Base-by-base conservation (phyloP, 371 early-diverging fungal species). In the Mucor velutinosus region DNA sequence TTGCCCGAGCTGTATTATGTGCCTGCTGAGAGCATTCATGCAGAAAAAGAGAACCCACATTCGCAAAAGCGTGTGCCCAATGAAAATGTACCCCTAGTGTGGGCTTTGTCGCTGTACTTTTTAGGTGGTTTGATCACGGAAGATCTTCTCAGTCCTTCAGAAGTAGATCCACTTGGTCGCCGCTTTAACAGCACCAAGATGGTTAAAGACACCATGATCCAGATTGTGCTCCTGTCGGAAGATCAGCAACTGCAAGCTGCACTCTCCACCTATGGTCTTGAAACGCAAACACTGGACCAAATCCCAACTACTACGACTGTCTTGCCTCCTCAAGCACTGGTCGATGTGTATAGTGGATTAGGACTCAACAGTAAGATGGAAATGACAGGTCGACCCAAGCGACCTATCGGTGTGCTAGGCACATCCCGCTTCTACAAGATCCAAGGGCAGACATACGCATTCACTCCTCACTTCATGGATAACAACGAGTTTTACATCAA, bases 391-490 rank as follows among this genome's bases (percentile, higher is more conserved):
- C 76, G 95, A 60, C 94, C 94, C 4, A 87, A 37, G 37, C 37
- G 81, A 58, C 87, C 88, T 6, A 76, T 89, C 30, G 91, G 95
- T 58, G 89, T 92, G 4, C 74, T 95, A 35, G 87, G 91, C 62
- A 94, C 95, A 6, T 90, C 88, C 35, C 89, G 92, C 37, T 66
- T 95, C 5, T 95, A 94, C 76, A 51, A 90, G 21, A 90, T 93
- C 30, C 89, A 92, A 69, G 95, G 95, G 1, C 87, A 88, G n/a
- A 72, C 93, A 10, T 94, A 94, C 71, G 90, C 93, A 15, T 95
- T 95, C 69, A 88, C 92, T 7, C 95, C 94, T n/a, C 89, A 93
- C 58, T 95, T 95, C 69, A 91, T 94, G 91, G 93, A 95, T 75
- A 87, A 84, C 49, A 93, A 93, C 63, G 92, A 93, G 74, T 95